A percentile compares a stretch with the other conserved stretches of the same genome.
These are phyloP conservation scores for Xylaria arbuscula DNA, from an alignment of 2,329 filamentous ascomycete genomes.

Conservation along the genomic window DNA sequence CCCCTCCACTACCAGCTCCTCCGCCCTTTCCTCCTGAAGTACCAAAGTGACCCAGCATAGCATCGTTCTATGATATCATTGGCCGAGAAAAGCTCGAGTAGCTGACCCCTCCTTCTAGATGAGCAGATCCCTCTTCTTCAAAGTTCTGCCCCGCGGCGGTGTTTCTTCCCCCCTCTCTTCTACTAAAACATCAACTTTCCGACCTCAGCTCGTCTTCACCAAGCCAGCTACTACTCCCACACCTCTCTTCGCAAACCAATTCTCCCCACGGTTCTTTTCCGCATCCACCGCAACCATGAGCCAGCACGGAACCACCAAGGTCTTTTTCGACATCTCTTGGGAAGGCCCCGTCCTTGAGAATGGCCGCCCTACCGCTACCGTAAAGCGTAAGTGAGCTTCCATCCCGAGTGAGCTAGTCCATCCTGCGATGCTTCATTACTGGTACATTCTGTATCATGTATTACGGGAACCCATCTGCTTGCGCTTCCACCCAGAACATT, in stretches of 20 bases:
- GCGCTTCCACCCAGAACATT: slow-evolving; percentile 10
- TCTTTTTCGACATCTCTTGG: slow-evolving; percentile 61
- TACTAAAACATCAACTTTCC: slow-evolving; percentile 54
- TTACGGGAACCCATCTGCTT: not conserved
- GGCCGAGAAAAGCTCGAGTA: slow-evolving; percentile 37
- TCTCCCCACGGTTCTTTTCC: slow-evolving; percentile 59
- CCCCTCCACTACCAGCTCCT: slow-evolving; percentile 35
- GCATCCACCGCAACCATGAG: slow-evolving; percentile 63
- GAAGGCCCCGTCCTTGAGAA: slow-evolving; percentile 76
- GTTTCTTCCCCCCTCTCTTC: slow-evolving; percentile 41
- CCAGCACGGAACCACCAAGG: slow-evolving; percentile 30
- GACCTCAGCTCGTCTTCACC: slow-evolving; percentile 42
- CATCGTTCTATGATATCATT: slow-evolving; percentile 41
- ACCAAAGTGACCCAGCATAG: slow-evolving; percentile 33
- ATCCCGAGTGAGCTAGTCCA: slow-evolving; percentile 34
- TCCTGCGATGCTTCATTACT: slow-evolving; percentile 3
- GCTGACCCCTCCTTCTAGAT: slow-evolving; percentile 41
- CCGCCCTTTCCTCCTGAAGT: slow-evolving; percentile 21
- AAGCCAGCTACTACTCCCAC: slow-evolving; percentile 54
- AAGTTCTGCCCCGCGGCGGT: slow-evolving; percentile 43
- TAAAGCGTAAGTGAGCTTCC: slow-evolving; percentile 66
- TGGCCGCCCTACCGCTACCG: slow-evolving; percentile 62
- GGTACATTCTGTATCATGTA: not conserved
- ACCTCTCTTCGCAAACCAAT: slow-evolving; percentile 42
- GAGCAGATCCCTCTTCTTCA: slow-evolving; percentile 42